A percentile compares a stretch with the other conserved stretches of the same genome.
Evolutionary conservation across 306 rosid genomes (phyloP).

Genomic region (Neltuma alba): DNA sequence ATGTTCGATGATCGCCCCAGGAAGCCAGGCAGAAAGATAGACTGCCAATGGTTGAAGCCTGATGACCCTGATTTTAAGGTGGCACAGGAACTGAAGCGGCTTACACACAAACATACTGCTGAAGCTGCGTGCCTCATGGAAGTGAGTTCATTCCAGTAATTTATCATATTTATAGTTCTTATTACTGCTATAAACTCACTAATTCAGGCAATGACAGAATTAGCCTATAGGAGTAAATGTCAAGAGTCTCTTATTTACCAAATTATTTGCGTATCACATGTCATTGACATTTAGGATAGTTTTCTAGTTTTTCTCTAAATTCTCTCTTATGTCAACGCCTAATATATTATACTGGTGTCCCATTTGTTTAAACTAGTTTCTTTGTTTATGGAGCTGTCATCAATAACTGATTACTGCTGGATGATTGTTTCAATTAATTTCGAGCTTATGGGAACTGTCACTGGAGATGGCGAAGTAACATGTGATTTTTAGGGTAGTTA

Average conservation of each 20-base stretch:
- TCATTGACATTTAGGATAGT: not conserved
- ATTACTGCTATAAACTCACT: not conserved
- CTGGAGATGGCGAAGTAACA: not conserved
- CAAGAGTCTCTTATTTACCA: not conserved
- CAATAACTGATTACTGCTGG: not conserved
- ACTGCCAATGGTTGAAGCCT: constrained; percentile 58
- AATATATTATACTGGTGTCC: not conserved
- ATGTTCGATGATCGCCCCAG: constrained; percentile 79
- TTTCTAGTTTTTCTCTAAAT: not conserved
- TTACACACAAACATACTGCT: constrained; percentile 49
- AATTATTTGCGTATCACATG: constrained; percentile 18
- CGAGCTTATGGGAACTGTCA: constrained; percentile 22
- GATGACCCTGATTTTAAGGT: constrained; percentile 68
- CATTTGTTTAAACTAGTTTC: not conserved
- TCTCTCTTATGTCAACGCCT: not conserved
- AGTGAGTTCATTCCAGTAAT: constrained; percentile 45
- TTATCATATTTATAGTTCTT: constrained; percentile 16
- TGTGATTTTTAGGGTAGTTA: not conserved
- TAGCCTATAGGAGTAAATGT: constrained; percentile 15
- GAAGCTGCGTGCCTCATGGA: constrained; percentile 54
- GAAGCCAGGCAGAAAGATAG: constrained; percentile 57
- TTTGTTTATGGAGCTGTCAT: not conserved
- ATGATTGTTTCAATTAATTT: no score
- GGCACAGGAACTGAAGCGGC: constrained; percentile 58
- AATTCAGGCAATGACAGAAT: not conserved